These are phyloP conservation scores for Alternaria alternata DNA, from an alignment of 2,329 filamentous ascomycete species.

Conservation along the genomic window DNA sequence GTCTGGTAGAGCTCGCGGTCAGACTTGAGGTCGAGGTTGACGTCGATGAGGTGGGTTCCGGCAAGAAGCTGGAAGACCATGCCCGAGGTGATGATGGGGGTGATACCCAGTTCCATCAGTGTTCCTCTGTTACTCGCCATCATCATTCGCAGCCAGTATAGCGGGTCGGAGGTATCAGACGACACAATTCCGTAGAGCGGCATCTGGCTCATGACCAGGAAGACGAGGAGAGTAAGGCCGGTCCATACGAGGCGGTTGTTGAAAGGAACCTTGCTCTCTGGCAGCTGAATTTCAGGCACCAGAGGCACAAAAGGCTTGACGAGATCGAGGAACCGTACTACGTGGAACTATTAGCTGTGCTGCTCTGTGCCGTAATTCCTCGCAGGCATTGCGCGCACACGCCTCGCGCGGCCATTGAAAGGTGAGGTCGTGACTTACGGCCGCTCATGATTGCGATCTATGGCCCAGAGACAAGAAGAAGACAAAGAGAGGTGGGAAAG, in stretches of 20 bases:
- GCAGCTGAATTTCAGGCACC: conserved; percentile 87
- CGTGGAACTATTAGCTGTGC: conserved; percentile 34
- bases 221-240: conserved; percentile 84
- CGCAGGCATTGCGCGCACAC: conserved; percentile 16
- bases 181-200: conserved; percentile 95
- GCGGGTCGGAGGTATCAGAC: conserved; percentile 90
- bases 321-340: conserved; percentile 98
- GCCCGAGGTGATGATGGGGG: conserved; percentile 98
- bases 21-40: conserved; percentile 99
- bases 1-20: conserved; percentile 99
- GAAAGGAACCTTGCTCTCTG: conserved; percentile 98
- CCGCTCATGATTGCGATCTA: conserved; percentile 64
- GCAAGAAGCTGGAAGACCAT: conserved; percentile 99
- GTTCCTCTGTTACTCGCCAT: conserved; percentile 98
- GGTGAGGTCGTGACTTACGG: conserved; percentile 57
- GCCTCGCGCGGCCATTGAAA: conserved; percentile 28
- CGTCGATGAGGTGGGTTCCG: conserved; percentile 98
- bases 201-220: conserved; percentile 99
- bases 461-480: conserved; percentile 44
- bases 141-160: conserved; percentile 99
- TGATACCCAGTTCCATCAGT: conserved; percentile 93
- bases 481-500: conserved; percentile 42
- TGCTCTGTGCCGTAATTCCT: conserved; percentile 9
- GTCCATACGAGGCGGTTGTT: conserved; percentile 75
- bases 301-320: conserved; percentile 99